Base-by-base conservation (phyloP, 345 rosid genomes). In the Carallia pectinifolia region DNA sequence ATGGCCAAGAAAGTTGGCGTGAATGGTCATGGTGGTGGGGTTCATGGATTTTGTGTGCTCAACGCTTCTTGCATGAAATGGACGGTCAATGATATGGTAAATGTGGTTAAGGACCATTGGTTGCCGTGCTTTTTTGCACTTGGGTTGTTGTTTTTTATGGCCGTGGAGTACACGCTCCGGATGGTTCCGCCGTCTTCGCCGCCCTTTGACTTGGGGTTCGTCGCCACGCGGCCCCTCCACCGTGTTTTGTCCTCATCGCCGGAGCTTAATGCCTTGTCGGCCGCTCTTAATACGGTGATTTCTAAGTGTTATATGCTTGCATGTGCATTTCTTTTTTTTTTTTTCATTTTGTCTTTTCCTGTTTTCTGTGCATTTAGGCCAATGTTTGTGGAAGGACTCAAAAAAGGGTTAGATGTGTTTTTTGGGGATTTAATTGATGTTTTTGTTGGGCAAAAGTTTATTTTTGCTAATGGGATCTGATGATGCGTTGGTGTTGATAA, bases 181-280 rank as follows among this genome's bases (percentile, higher is more conserved):
- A 95, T 95, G 97, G 81, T 95, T 34, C 97, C 97, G 12, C 50
- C 86, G 2, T 71, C 79, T 2, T 82, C 97, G 61, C 89, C 77
- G 53, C 99, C 99, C 38, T 86, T 92, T 74, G 99, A 95, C 74
- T 15, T 92, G 62, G 99, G 99, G 12, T 95, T 95, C 71, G 72
- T 84, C 27, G 92, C 70, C 74, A 95, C 97, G 50, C 87, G 89
- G 58, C 36, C 80, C 44, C 74, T 95, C 48, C 86, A 95, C 71
- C 87, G 83, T 61, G 63, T 82, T 58, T 80, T 94, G 66, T 79
- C 88, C 7, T 72, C 88, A 17, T 87, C 79, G 82, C 93, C 97
- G 67, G 89, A 85, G 69, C 96, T 91, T 36, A 94, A 94, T 58
- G 84, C 96, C n/a, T 4, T 86, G 7, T 75, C 91, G 67, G 98